Conservation (phyloP, 1,139 yeast species). For the Yamadazyma blattariae region DNA sequence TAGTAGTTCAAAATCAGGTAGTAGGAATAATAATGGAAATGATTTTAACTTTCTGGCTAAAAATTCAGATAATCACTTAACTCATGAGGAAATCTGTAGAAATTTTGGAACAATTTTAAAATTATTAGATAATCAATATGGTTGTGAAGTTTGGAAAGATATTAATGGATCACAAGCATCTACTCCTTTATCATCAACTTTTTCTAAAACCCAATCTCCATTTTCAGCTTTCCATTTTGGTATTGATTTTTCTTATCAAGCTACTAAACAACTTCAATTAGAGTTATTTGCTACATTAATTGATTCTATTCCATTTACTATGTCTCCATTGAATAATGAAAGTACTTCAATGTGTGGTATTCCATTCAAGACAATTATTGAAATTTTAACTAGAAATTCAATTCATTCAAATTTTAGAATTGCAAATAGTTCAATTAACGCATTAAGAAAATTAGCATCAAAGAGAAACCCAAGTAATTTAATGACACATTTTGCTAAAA, state of each 20-base stretch:
- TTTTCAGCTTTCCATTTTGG: conserved; percentile 54
- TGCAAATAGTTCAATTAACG: conserved; percentile 58
- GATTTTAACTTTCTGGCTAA: conserved; percentile 40
- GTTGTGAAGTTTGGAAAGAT: conserved; percentile 34
- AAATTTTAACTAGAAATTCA: conserved; percentile 71
- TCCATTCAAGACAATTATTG: conserved; percentile 62
- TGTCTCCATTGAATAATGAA: conserved; percentile 36
- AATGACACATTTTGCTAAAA: conserved; percentile 72
- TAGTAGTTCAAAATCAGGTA: not conserved
- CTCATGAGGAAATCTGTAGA: conserved; percentile 76
- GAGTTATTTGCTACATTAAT: conserved; percentile 71
- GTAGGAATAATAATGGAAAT: conserved; percentile 3
- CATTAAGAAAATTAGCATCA: conserved; percentile 65
- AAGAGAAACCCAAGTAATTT: conserved; percentile 70
- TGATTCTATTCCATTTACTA: conserved; percentile 69
- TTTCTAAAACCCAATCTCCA: conserved; percentile 24
- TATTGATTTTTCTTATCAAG: conserved; percentile 36
- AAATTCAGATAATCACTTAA: conserved; percentile 45
- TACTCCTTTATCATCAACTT: conserved; percentile 14
- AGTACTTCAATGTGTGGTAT: conserved; percentile 34
- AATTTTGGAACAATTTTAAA: conserved; percentile 56
- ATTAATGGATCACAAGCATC: conserved; percentile 12
- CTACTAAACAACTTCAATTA: conserved; percentile 37
- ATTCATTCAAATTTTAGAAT: conserved; percentile 64
- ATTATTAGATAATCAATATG: conserved; percentile 61